Conservation (phyloP, 345 rosid species). For the Corymbia maculata region DNA sequence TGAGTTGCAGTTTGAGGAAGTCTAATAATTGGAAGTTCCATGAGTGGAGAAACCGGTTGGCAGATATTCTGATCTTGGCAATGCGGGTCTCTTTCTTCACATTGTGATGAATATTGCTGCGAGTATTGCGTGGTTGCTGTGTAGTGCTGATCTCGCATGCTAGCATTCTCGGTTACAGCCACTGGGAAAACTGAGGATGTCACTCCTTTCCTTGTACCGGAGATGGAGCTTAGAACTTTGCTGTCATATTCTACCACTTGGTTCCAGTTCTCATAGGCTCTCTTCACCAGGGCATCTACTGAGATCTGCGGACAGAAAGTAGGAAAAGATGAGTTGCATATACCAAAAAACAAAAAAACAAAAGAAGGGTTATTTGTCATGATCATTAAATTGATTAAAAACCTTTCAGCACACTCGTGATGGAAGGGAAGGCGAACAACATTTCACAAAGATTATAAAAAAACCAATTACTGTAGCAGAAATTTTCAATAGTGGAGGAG, state of each 20-base stretch:
- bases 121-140: constrained; percentile 11
- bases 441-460: background rate
- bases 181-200: background rate
- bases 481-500: background rate
- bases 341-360: background rate
- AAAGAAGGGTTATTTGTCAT: background rate
- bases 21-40: constrained; percentile 48
- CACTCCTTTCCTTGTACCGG: constrained; percentile 24
- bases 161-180: background rate
- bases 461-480: background rate
- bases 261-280: constrained; percentile 89
- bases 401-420: background rate
- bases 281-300: constrained; percentile 77
- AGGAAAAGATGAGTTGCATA: background rate
- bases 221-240: constrained; percentile 49
- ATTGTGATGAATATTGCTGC: constrained; percentile 17
- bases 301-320: constrained; percentile 35
- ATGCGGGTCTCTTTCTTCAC: constrained; percentile 17
- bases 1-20: constrained; percentile 24
- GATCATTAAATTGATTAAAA: background rate
- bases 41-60: constrained; percentile 32
- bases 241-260: constrained; percentile 76
- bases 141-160: constrained; percentile 6
- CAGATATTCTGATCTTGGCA: constrained; percentile 24
- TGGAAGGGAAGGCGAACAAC: background rate